phyloP scores from a whole-genome alignment of 306 rosid genomes.

The Luffa aegyptiaca region DNA sequence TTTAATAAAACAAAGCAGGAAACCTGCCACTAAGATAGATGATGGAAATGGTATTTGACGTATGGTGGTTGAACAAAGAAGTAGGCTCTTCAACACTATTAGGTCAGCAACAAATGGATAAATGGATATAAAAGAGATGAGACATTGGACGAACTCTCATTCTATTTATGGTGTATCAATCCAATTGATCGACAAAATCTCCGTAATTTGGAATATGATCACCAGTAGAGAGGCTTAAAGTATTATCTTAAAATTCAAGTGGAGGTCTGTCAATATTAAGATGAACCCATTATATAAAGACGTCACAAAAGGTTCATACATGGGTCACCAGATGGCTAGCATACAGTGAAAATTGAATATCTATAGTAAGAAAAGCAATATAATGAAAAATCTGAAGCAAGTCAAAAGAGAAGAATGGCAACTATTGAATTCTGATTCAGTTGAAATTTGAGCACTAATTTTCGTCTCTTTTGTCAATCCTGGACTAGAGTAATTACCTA shows the following conservation, averaged over 20 bases:
- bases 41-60: background rate
- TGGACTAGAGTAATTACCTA: slow-evolving; percentile 35
- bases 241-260: background rate
- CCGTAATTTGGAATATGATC: background rate
- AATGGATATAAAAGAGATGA: background rate
- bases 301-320: background rate
- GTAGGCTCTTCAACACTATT: background rate
- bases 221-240: background rate
- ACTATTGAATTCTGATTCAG: slow-evolving; percentile 27
- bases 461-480: slow-evolving; percentile 27
- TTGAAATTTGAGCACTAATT: slow-evolving; percentile 29
- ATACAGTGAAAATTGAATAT: background rate
- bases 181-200: background rate
- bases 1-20: background rate
- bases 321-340: background rate
- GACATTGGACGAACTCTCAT: background rate
- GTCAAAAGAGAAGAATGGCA: slow-evolving; percentile 20
- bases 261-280: background rate
- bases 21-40: background rate
- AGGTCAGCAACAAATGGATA: background rate
- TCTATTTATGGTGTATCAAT: background rate
- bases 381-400: slow-evolving; percentile 24
- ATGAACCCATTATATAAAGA: background rate
- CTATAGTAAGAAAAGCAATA: slow-evolving; percentile 24
- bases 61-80: background rate